Evolutionary conservation across 352 stramenopile genomes (phyloP), one percentile per base, ranked within the genome.

Genomic region (Globisporangium okanoganense): DNA sequence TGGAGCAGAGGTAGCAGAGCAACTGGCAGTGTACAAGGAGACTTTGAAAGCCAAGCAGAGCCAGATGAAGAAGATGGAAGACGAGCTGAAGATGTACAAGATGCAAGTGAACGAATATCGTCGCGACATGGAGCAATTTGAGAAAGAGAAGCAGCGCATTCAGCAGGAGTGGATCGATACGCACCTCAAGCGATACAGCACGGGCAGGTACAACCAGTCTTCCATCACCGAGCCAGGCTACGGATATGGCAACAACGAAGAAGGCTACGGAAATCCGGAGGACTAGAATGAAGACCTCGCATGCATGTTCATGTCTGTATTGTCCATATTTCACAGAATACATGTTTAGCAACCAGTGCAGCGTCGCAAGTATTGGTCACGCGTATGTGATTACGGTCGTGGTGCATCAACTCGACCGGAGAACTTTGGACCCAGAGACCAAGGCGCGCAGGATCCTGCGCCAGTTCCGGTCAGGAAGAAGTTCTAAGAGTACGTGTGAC

Each of bases 31-130:
- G 7, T 97, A 97, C 74, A 79, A 92, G 61, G 73, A 92, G 45
- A 97, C 86, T 1, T 70, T 98, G 38, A 97, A 97, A 61, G 73
- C 86, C 25, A 97, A 97, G 58, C 66, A 82, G 35, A 72, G 67
- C 24, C 82, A 92, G 63, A 87, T 91, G 73, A 80, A 78, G 56
- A 62, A 82, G 29, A 97, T 98, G 85, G 86, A 96, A 40, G 72
- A 86, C n/a, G 91, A 98, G 64, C 82, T 97, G 29, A 73, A 82
- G 20, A 94, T 98, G 84, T 98, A 97, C 75, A 97, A 97, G 67
- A 83, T 95, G 70, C 87, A 97, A 61, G 87, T 97, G 24, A 79
- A 87, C 47, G 79, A 88, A 50, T 95, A 93, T 64, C 76, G 82
- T 1, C 72, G 76, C 56, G 83, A 95, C 9, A 63, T 87, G 43